These are phyloP conservation scores for Neonothopanus nambi DNA, from an alignment of 1,284 basidiomycete genomes.

Conservation along the genomic window DNA sequence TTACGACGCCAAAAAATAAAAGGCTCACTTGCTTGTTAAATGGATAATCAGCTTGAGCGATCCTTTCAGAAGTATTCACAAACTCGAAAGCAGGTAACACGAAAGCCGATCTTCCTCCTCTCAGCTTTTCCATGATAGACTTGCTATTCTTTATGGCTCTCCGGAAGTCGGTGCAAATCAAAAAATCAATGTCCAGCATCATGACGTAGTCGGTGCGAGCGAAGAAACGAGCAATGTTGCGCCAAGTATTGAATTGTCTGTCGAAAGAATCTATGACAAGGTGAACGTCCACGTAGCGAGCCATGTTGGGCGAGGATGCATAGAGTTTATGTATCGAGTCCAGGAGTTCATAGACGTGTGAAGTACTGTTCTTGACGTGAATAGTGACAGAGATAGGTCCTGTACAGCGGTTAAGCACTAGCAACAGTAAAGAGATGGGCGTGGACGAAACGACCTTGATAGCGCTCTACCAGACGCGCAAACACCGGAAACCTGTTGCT, in stretches of 20 bases:
- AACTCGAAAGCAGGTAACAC: conserved; percentile 84
- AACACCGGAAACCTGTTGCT: conserved; percentile 76
- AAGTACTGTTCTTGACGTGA: conserved; percentile 54
- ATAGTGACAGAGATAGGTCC: conserved; percentile 84
- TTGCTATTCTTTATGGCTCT: conserved; percentile 45
- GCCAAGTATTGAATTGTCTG: conserved; percentile 84
- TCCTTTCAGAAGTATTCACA: conserved; percentile 58
- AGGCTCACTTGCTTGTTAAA: conserved; percentile 55
- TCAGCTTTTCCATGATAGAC: conserved; percentile 40
- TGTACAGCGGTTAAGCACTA: conserved; percentile 26
- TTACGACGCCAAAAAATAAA: conserved; percentile 7
- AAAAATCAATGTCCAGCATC: conserved; percentile 89
- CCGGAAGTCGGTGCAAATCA: conserved; percentile 78
- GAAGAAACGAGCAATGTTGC: conserved; percentile 80
- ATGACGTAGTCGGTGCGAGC: conserved; percentile 80
- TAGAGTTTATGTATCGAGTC: conserved; percentile 66
- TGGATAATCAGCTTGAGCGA: conserved; percentile 60
- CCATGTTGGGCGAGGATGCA: conserved; percentile 61
- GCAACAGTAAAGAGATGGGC: not conserved
- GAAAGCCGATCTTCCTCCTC: conserved; percentile 60
- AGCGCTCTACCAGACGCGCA: conserved; percentile 65
- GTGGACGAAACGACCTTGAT: conserved; percentile 54
- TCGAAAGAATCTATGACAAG: conserved; percentile 82
- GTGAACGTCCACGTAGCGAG: conserved; percentile 79
- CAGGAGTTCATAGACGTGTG: conserved; percentile 46